These are phyloP conservation scores for Psidium friedrichsthalianum DNA, from an alignment of 345 rosid species.

Conservation along the genomic window DNA sequence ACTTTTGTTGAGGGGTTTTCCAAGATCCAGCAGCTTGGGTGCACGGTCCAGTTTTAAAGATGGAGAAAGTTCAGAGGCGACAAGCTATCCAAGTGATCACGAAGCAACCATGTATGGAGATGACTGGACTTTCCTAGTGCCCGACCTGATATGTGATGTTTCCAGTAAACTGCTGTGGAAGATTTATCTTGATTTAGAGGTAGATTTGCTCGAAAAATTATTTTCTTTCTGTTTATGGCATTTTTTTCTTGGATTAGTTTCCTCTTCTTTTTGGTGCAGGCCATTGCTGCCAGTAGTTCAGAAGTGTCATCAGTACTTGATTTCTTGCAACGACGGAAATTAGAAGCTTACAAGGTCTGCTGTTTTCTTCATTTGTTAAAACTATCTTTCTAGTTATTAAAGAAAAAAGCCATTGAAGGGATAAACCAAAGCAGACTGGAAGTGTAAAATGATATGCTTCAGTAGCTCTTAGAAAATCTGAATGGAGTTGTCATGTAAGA, in stretches of 20 bases:
- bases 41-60: constrained; percentile 39
- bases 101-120: constrained; percentile 66
- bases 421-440: background rate
- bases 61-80: constrained; percentile 33
- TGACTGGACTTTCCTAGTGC: constrained; percentile 84
- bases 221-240: background rate
- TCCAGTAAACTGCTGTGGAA: constrained; percentile 74
- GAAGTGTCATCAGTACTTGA: constrained; percentile 79
- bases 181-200: constrained; percentile 87
- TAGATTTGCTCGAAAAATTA: constrained; percentile 16
- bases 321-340: constrained; percentile 82
- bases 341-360: constrained; percentile 83
- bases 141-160: constrained; percentile 79
- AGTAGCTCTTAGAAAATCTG: background rate
- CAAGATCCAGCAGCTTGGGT: constrained; percentile 33
- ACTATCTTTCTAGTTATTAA: background rate
- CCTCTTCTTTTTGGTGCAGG: constrained; percentile 40
- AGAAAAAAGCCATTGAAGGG: background rate
- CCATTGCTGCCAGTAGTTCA: constrained; percentile 89
- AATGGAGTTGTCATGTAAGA: background rate
- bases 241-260: background rate
- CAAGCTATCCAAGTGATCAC: constrained; percentile 27
- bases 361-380: background rate
- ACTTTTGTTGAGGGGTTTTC: constrained; percentile 61
- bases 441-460: background rate